A percentile compares a stretch with the other conserved stretches of the same genome.
phyloP scores from a whole-genome alignment of 495 filamentous ascomycete genomes.

The Chaetomium tenue region DNA sequence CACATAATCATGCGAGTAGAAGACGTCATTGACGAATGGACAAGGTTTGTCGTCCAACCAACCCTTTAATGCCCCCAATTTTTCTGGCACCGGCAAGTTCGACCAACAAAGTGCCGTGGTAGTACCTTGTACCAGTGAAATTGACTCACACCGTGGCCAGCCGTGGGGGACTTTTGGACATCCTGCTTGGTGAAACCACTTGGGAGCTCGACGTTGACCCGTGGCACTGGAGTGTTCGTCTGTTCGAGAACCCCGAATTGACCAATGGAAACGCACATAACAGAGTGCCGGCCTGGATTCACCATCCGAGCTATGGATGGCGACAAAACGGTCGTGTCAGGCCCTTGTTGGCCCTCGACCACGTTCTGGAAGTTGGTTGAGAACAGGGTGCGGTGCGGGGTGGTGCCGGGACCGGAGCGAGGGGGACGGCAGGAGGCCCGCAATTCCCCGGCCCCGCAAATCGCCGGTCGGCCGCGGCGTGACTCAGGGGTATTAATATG shows the following conservation, averaged over 20 bases:
- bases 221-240: background rate
- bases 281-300: background rate
- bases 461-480: slow-evolving; percentile 16
- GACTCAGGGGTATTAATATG: slow-evolving; percentile 15
- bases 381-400: background rate
- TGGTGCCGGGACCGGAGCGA: slow-evolving; percentile 8
- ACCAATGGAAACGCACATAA: background rate
- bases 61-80: background rate
- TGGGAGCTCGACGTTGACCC: background rate
- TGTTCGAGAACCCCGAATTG: background rate
- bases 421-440: background rate
- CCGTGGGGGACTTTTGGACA: background rate
- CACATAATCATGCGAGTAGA: background rate
- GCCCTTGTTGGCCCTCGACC: background rate
- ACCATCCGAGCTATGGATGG: background rate
- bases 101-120: no score
- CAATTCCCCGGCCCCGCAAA: slow-evolving; percentile 4
- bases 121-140: no score
- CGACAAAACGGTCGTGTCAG: background rate
- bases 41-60: background rate
- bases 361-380: background rate
- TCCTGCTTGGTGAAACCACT: background rate
- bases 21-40: background rate
- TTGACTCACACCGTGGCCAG: no score
- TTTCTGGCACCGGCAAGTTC: background rate